Conservation (phyloP, 2,329 filamentous ascomycete genomes). For the Penicillium capsulatum region DNA sequence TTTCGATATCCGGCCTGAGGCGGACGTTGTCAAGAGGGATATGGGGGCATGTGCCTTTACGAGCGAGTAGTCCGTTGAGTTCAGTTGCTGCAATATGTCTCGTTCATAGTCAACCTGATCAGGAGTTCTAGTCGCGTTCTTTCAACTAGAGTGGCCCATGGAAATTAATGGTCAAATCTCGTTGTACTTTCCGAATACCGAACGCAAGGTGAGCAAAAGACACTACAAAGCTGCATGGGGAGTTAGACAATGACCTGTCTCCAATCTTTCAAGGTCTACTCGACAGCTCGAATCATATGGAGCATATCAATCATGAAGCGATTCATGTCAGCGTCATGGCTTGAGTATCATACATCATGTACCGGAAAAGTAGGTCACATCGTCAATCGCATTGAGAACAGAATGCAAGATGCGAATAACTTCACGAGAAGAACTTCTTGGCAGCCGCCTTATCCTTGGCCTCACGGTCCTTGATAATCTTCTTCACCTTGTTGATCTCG, state of each 20-base stretch:
- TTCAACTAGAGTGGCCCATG: too few species aligned
- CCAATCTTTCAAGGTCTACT: too few species aligned
- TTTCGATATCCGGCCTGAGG: constrained; percentile 76
- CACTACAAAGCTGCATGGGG: too few species aligned
- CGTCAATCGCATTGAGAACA: constrained; percentile 25
- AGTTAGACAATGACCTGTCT: too few species aligned
- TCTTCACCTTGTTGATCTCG: constrained; percentile 75
- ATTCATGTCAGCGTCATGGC: constrained; percentile 7
- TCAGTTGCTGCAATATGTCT: too few species aligned
- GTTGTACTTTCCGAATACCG: too few species aligned
- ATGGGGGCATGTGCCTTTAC: constrained; percentile 68
- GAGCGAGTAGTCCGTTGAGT: constrained; percentile 33
- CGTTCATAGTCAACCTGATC: too few species aligned
- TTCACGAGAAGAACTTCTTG: constrained; percentile 76
- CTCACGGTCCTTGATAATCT: constrained; percentile 64
- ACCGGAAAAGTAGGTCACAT: constrained; percentile 17
- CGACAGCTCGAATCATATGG: too few species aligned
- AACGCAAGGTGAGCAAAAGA: too few species aligned
- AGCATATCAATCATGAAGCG: background rate
- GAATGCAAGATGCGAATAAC: background rate
- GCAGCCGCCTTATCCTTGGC: constrained; percentile 91
- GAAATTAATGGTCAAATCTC: too few species aligned
- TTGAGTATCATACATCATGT: constrained; percentile 27
- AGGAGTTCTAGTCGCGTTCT: too few species aligned
- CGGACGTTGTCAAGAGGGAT: constrained; percentile 58